Evolutionary conservation across 2,329 filamentous ascomycete species (phyloP), one percentile per base, ranked within the genome.

Genomic region (Teratosphaeria epicoccoides): DNA sequence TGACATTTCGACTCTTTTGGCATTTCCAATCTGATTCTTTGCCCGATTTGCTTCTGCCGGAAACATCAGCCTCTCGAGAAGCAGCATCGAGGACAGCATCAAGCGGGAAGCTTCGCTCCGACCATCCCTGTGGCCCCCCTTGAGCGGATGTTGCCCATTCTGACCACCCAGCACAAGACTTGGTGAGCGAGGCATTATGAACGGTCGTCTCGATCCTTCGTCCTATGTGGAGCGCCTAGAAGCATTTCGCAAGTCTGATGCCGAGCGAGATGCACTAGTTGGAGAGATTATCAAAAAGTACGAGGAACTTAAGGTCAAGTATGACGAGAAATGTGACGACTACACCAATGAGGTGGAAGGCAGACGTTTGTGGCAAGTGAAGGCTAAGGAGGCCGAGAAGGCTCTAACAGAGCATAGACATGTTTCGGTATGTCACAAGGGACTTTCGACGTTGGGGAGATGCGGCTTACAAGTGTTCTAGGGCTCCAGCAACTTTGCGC

Each of bases 401-500:
- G 57, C 55, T 10, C 46, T 63, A 29, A 50, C 50, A n/a, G 52
- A 60, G 47, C 56, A 58, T 26, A 58, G 56, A 46, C 59, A 64
- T 43, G 54, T 52, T 40, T 63, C 62, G 24, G 62, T 64, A 49
- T 25, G 58, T 49, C n/a, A 24, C 26, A 6, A n/a, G 14, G 12
- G 10, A 14, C 22, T 22, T 37, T 28, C 4, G 12, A 20, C 5
- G 22, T 12, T 22, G 23, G 26, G 9, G 43, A 10, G 47, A 23
- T 37, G 7, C n/a, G 12, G 14, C 47, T 49, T 11, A 49, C 47
- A 11, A 24, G 5, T 6, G 14, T 22, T 20, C 22, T 46, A 67
- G 62, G 57, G 55, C 11, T 61, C 61, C 28, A 71, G 66, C 54
- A 68, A 71, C 17, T 76, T 76, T 53, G 70, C 72, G 11, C 59